These are phyloP conservation scores for Globisporangium viniferum DNA, from an alignment of 352 stramenopile genomes.

Conservation along the genomic window DNA sequence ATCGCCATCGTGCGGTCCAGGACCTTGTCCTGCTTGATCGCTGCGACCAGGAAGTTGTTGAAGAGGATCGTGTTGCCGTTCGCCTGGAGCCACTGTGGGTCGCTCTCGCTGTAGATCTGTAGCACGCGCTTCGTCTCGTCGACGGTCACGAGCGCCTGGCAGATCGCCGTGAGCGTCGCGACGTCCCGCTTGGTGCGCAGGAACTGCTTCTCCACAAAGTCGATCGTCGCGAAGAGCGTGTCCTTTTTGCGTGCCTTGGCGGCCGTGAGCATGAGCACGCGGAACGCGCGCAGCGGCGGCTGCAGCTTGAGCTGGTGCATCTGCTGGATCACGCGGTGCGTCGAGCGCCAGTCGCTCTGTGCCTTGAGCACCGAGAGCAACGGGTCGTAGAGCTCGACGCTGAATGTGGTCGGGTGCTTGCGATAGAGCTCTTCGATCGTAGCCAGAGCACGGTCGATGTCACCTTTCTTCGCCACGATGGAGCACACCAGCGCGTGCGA, in stretches of 20 bases:
- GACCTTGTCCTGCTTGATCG: constrained; percentile 24
- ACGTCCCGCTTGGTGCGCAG: constrained; percentile 31
- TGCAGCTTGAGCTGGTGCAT: constrained; percentile 54
- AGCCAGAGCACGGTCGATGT: constrained; percentile 40
- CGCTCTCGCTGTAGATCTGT: constrained; percentile 42
- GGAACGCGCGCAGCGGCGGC: constrained; percentile 51
- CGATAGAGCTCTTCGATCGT: constrained; percentile 29
- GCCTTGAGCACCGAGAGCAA: constrained; percentile 54
- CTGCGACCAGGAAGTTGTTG: constrained; percentile 62
- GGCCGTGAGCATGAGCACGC: constrained; percentile 55
- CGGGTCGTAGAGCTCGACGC: constrained; percentile 36
- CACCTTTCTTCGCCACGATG: constrained; percentile 44
- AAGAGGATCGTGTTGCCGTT: constrained; percentile 46
- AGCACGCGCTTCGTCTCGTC: constrained; percentile 41
- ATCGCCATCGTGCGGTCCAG: constrained; percentile 34
- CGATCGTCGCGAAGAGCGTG: constrained; percentile 40
- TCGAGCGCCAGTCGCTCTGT: constrained; percentile 58
- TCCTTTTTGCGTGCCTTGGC: constrained; percentile 44
- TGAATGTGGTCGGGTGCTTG: constrained; percentile 22
- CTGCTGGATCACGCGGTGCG: constrained; percentile 51
- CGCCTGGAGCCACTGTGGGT: constrained; percentile 33
- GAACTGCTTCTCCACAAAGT: constrained; percentile 48
- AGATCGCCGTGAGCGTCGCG: constrained; percentile 52
- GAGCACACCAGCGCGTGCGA: constrained; percentile 49
- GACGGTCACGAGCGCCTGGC: constrained; percentile 52